These are phyloP conservation scores for Calonectria henricotiae DNA, from an alignment of 2,329 filamentous ascomycete genomes.

Conservation along the genomic window DNA sequence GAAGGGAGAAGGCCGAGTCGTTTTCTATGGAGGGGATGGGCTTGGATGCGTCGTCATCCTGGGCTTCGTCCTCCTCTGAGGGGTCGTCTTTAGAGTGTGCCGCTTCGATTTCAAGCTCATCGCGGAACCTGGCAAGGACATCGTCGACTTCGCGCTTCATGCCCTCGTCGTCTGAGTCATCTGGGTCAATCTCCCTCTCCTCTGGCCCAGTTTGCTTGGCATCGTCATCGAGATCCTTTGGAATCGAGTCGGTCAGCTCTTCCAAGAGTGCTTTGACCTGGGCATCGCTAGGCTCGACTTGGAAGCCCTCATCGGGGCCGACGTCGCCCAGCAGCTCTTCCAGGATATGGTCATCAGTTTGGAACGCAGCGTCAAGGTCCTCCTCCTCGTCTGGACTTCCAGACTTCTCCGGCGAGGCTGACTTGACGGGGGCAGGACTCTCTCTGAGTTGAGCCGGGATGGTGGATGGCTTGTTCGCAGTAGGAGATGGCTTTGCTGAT, in stretches of 20 bases:
- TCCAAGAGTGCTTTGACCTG: slow-evolving; percentile 59
- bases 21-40: slow-evolving; percentile 30
- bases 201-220: slow-evolving; percentile 14
- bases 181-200: slow-evolving; percentile 49
- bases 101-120: slow-evolving; percentile 63
- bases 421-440: slow-evolving; percentile 23
- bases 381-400: slow-evolving; percentile 51
- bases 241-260: slow-evolving; percentile 57
- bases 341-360: slow-evolving; percentile 69
- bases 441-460: slow-evolving; percentile 1
- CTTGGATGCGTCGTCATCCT: slow-evolving; percentile 37
- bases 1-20: slow-evolving; percentile 62
- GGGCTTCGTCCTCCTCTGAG: slow-evolving; percentile 28
- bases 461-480: background rate
- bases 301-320: slow-evolving; percentile 55
- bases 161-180: slow-evolving; percentile 68
- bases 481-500: slow-evolving; percentile 30
- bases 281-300: slow-evolving; percentile 51
- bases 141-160: slow-evolving; percentile 65
- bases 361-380: slow-evolving; percentile 60
- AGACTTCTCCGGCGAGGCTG: background rate
- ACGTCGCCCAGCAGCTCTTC: slow-evolving; percentile 68
- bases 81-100: slow-evolving; percentile 40
- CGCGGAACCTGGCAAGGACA: slow-evolving; percentile 64
- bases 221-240: slow-evolving; percentile 45